These are phyloP conservation scores for Kazachstania africana DNA, from an alignment of 805 yeast genomes.

Conservation along the genomic window DNA sequence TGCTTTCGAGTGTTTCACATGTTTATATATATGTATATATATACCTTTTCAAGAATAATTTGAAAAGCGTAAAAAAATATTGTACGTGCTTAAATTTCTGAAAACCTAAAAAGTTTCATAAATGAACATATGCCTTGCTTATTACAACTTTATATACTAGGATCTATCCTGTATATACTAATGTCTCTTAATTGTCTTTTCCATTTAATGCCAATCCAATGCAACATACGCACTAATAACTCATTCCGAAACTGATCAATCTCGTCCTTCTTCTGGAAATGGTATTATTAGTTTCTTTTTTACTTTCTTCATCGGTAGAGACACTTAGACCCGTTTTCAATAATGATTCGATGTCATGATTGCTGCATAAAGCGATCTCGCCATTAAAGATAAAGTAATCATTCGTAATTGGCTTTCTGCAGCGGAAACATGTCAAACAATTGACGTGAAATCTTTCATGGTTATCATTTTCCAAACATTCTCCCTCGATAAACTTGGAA, in stretches of 20 bases:
- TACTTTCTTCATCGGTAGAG: background rate
- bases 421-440: conserved; percentile 60
- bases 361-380: conserved; percentile 20
- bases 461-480: conserved; percentile 70
- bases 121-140: too few species aligned
- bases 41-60: too few species aligned
- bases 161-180: too few species aligned
- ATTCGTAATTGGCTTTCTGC: conserved; percentile 36
- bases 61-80: too few species aligned
- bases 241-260: conserved; percentile 16
- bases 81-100: too few species aligned
- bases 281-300: conserved; percentile 4
- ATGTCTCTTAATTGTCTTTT: too few species aligned
- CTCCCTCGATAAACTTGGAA: conserved; percentile 73
- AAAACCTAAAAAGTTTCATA: too few species aligned
- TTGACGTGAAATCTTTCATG: conserved; percentile 60
- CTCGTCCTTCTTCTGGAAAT: conserved; percentile 20
- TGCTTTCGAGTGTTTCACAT: too few species aligned
- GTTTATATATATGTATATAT: too few species aligned
- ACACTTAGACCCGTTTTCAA: background rate
- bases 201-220: too few species aligned
- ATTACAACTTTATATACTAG: too few species aligned
- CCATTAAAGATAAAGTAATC: conserved; percentile 37
- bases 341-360: conserved; percentile 19
- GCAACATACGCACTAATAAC: too few species aligned